phyloP scores from a whole-genome alignment of 2,329 filamentous ascomycete species.

The Pyrenophora seminiperda region DNA sequence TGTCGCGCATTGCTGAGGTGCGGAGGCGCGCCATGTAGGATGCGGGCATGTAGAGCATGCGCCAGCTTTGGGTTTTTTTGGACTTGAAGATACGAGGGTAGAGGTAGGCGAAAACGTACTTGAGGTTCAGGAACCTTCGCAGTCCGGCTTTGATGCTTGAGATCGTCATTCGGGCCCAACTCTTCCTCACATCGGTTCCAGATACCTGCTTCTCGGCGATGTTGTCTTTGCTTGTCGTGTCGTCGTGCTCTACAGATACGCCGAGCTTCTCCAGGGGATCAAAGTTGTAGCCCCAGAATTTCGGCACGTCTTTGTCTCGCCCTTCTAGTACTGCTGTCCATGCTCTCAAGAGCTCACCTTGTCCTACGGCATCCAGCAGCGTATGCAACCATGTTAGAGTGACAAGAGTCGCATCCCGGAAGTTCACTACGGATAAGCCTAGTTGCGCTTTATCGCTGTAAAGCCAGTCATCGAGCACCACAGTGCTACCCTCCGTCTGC shows the following conservation, averaged over 20 bases:
- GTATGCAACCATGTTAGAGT: conserved; percentile 32
- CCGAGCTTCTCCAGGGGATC: conserved; percentile 28
- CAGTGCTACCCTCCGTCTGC: conserved; percentile 7
- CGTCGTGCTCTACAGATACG: not conserved
- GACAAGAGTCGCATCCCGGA: conserved; percentile 31
- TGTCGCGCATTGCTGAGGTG: not conserved
- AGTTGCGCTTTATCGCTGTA: conserved; percentile 29
- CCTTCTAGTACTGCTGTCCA: conserved; percentile 34
- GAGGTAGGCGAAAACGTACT: conserved; percentile 18
- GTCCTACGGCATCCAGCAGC: conserved; percentile 30
- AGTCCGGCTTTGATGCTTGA: conserved; percentile 1
- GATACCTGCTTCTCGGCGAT: conserved; percentile 9
- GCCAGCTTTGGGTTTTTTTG: conserved; percentile 1
- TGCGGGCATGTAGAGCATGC: conserved; percentile 21
- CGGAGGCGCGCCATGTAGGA: conserved; percentile 19
- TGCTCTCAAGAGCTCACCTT: conserved; percentile 20
- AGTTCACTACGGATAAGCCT: conserved; percentile 26
- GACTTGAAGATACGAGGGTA: conserved; percentile 18
- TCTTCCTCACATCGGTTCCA: conserved; percentile 14
- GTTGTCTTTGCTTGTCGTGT: not conserved
- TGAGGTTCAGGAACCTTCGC: conserved; percentile 9
- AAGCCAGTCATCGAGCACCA: conserved; percentile 23
- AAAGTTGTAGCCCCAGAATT: conserved; percentile 26
- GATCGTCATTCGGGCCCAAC: conserved; percentile 5
- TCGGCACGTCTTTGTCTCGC: conserved; percentile 23